Percentiles rank a stretch among this genome's conserved stretches.
These are phyloP conservation scores for Aristolochia fimbriata DNA, from an alignment of 164 flowering plant genomes.

Conservation along the genomic window DNA sequence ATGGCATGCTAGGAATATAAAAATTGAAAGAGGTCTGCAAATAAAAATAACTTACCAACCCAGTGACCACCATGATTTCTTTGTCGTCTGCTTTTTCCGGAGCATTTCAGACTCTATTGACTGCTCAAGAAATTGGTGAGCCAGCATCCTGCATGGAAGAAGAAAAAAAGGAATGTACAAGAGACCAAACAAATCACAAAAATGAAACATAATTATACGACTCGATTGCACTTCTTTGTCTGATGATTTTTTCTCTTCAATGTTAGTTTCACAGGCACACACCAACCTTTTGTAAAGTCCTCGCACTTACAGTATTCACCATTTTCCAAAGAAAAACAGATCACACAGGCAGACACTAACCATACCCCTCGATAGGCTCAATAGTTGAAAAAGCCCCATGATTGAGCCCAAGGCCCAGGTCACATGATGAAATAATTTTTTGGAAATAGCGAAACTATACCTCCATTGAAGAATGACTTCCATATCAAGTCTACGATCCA, in stretches of 20 bases:
- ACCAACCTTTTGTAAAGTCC: no score
- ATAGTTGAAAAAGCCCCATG: no score
- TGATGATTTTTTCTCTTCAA: no score
- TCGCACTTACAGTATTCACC: no score
- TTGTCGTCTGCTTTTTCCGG: constrained; percentile 42
- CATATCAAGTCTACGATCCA: constrained; percentile 83
- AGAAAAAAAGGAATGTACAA: constrained; percentile 1
- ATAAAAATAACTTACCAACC: constrained; percentile 47
- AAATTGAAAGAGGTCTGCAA: neutral
- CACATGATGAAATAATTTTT: neutral
- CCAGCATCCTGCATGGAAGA: constrained; percentile 69
- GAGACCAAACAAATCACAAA: no score
- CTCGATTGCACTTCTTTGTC: no score
- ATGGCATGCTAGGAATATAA: neutral
- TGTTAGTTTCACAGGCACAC: no score
- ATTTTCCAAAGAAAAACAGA: no score
- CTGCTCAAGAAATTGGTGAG: constrained; percentile 86
- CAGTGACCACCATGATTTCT: constrained; percentile 91
- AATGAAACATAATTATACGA: no score
- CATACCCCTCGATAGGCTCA: no score
- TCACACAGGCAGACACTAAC: no score
- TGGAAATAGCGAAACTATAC: constrained; percentile 21
- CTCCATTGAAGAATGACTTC: constrained; percentile 95
- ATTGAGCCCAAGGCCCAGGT: neutral
- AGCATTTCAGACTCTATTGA: constrained; percentile 39